These are phyloP conservation scores for Schoenoplectus tabernaemontani DNA, from an alignment of 202 grass and related monocot species.

Conservation along the genomic window DNA sequence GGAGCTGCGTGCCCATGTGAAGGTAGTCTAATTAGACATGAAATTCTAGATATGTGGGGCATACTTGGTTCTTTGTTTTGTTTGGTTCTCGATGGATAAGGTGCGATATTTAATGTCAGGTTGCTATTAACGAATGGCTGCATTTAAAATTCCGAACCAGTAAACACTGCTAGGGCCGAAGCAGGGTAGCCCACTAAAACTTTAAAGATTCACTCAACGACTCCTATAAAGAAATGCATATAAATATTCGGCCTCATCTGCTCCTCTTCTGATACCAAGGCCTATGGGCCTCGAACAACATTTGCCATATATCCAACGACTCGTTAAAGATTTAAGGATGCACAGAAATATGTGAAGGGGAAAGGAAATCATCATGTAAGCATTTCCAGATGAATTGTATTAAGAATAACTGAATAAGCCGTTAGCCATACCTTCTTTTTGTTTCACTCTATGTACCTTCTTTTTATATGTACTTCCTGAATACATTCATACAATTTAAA, in stretches of 20 bases:
- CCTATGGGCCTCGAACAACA: not conserved
- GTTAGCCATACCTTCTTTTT: not conserved
- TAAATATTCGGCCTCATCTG: no score
- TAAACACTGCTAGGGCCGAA: not conserved
- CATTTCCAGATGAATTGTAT: not conserved
- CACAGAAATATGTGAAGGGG: not conserved
- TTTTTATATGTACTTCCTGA: conserved; percentile 5
- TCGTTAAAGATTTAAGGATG: not conserved
- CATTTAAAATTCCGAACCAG: not conserved
- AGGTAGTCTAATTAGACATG: conserved; percentile 5
- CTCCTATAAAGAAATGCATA: no score
- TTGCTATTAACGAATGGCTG: not conserved
- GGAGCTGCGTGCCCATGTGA: conserved; percentile 23
- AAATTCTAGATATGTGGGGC: conserved; percentile 8
- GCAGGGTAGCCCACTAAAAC: not conserved
- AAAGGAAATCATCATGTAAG: not conserved
- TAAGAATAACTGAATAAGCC: not conserved
- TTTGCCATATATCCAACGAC: not conserved
- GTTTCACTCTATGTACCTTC: not conserved
- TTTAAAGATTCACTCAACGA: not conserved
- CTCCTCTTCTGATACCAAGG: not conserved
- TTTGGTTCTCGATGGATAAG: conserved; percentile 17
- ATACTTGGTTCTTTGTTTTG: not conserved
- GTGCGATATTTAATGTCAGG: not conserved
- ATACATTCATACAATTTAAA: not conserved